Conservation (phyloP, 805 yeast genomes). For the Candida loeiensis region DNA sequence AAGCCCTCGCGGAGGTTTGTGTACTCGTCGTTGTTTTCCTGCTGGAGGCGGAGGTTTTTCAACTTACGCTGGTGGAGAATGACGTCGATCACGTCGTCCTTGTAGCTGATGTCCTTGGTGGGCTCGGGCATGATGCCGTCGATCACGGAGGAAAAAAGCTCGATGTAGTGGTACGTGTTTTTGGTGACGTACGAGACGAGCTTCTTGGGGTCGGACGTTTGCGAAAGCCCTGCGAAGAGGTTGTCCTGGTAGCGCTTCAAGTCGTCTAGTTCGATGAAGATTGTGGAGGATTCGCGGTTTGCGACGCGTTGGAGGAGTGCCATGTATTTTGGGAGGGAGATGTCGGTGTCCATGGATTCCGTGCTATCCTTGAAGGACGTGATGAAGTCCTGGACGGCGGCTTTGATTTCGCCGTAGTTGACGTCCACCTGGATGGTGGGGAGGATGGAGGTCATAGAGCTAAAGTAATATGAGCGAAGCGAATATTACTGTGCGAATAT, state of each 20-base stretch:
- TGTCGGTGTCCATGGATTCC: conserved; percentile 23
- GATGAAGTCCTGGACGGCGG: conserved; percentile 61
- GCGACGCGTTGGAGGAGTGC: conserved; percentile 71
- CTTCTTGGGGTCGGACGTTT: conserved; percentile 11
- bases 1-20: conserved; percentile 39
- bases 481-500: no score
- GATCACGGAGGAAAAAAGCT: conserved; percentile 67
- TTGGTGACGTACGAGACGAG: conserved; percentile 59
- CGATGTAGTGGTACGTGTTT: conserved; percentile 77
- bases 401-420: conserved; percentile 65
- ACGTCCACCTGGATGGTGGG: conserved; percentile 69
- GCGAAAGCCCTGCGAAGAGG: conserved; percentile 15
- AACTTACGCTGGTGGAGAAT: conserved; percentile 85
- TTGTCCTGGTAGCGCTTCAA: conserved; percentile 63
- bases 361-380: conserved; percentile 54
- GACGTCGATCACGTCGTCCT: conserved; percentile 90
- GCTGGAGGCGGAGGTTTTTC: conserved; percentile 70
- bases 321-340: conserved; percentile 56
- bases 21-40: conserved; percentile 63
- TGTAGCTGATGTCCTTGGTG: conserved; percentile 71
- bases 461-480: conserved; percentile 6
- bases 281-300: conserved; percentile 69
- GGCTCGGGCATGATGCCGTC: conserved; percentile 87
- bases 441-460: conserved; percentile 30
- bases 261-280: conserved; percentile 82